Base-by-base conservation (phyloP, 2,329 filamentous ascomycete species). In the Fusarium bulbicola region DNA sequence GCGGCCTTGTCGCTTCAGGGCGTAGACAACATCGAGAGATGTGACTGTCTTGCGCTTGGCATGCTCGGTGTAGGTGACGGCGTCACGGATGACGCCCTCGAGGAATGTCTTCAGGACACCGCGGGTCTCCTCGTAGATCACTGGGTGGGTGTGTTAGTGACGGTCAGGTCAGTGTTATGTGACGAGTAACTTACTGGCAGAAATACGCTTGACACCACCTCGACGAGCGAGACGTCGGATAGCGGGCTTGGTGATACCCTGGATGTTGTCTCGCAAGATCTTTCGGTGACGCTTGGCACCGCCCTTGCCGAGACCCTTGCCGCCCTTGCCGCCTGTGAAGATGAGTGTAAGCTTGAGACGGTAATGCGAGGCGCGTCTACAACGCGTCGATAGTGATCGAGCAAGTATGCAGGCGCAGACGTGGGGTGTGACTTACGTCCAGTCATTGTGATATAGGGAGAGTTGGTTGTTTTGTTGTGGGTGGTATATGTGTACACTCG, bases 151-250 rank as follows among this genome's bases (percentile, higher is more conserved):
- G 9, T 59, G 65, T 91, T 93, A 95, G 88, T 92, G 92, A 92
- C 86, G 94, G n/a, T 0, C 5, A 8, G 4, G 6, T 6, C 24
- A 94, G 75, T 2, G 1, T 13, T 5, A 2, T 3, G 3, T 8
- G 2, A 1, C 7, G 7, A 2, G 11, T 12, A 21, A 87, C 89
- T 84, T 90, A 93, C 92, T 97, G 84, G 95, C 95, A 81, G 95
- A 97, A 82, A 98, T 98, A 97, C 95, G 95, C 94, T 98, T 98
- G 90, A 98, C 95, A 95, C 95, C 95, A 86, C 95, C 95, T 96
- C 95, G 95, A 86, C 95, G 95, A 77, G 95, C 95, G 84, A 98
- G 95, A 96, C 95, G 95, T 82, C 95, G 93, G 87, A 98, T 98
- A 80, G 95, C 95, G 80, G 95, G 95, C 93, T 98, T 98, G 83